Evolutionary conservation across 306 rosid species (phyloP).

Genomic region (Citrullus colocynthis): DNA sequence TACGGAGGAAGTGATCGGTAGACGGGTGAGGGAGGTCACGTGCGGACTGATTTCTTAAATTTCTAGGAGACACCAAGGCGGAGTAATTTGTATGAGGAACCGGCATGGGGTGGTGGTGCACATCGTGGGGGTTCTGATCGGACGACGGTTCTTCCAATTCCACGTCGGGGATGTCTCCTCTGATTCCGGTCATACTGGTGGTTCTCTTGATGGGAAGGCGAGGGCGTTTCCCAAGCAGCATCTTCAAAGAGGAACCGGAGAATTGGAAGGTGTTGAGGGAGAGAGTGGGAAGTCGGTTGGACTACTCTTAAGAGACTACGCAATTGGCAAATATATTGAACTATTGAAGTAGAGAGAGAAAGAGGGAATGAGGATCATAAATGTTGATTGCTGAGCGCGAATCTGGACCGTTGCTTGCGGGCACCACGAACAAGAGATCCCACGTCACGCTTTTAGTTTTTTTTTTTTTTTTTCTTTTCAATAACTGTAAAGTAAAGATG

Average conservation of each 20-base stretch:
- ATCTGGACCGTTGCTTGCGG: slow-evolving; percentile 55
- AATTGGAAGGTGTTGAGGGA: background rate
- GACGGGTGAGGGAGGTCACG: background rate
- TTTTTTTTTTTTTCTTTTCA: background rate
- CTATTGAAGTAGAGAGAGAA: background rate
- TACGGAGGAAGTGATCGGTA: slow-evolving; percentile 6
- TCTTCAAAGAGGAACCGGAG: background rate
- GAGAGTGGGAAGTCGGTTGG: background rate
- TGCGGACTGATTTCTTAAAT: background rate
- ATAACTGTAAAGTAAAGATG: background rate
- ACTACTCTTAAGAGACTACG: background rate
- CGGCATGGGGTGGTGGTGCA: background rate
- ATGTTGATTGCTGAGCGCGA: background rate
- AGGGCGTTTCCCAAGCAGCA: slow-evolving; percentile 10
- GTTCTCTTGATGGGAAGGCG: slow-evolving; percentile 7
- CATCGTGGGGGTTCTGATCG: background rate
- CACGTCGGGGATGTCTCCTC: background rate
- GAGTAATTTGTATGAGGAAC: background rate
- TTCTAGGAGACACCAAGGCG: background rate
- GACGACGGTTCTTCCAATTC: background rate
- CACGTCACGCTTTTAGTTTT: slow-evolving; percentile 16
- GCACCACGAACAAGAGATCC: slow-evolving; percentile 13
- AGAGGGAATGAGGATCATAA: background rate
- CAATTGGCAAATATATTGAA: background rate
- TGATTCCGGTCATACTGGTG: slow-evolving; percentile 7